These are phyloP conservation scores for Eruca vesicaria DNA, from an alignment of 441 rosid species.

Conservation along the genomic window DNA sequence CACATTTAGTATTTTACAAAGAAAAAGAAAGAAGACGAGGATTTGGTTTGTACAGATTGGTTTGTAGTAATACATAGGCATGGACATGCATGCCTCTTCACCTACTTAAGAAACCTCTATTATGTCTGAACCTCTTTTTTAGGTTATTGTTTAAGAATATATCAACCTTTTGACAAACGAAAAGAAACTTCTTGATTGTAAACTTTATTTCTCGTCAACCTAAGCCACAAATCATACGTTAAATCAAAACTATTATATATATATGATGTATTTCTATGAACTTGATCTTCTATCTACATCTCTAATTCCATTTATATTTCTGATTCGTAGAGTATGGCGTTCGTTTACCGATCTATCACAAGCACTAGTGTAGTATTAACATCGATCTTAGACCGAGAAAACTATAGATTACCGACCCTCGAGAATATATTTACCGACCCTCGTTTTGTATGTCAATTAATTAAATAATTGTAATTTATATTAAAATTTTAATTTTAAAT, in stretches of 20 bases:
- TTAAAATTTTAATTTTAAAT: constrained; percentile 8
- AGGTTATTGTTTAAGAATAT: constrained; percentile 10
- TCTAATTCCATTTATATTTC: not conserved
- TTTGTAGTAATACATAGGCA: constrained; percentile 26
- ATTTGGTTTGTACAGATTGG: constrained; percentile 21
- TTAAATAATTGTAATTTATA: too few relatives aligned
- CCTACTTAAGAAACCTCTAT: constrained; percentile 28
- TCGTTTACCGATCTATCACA: not conserved
- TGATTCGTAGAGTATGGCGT: not conserved
- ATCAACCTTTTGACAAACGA: constrained; percentile 4
- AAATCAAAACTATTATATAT: not conserved
- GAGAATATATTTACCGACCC: not conserved
- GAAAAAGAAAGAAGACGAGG: not conserved
- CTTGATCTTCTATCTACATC: not conserved
- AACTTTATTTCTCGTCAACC: not conserved
- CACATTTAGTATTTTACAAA: not conserved
- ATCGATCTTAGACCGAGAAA: not conserved
- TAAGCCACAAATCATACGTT: not conserved
- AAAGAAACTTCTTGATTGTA: not conserved
- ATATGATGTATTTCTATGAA: not conserved
- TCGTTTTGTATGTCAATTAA: not conserved
- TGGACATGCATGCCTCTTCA: constrained; percentile 34
- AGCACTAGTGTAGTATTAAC: not conserved
- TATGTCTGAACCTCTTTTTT: constrained; percentile 25
- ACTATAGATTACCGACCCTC: constrained; percentile 2